phyloP scores from a whole-genome alignment of 2,329 filamentous ascomycete species.

The Chaetothyriales sp. region DNA sequence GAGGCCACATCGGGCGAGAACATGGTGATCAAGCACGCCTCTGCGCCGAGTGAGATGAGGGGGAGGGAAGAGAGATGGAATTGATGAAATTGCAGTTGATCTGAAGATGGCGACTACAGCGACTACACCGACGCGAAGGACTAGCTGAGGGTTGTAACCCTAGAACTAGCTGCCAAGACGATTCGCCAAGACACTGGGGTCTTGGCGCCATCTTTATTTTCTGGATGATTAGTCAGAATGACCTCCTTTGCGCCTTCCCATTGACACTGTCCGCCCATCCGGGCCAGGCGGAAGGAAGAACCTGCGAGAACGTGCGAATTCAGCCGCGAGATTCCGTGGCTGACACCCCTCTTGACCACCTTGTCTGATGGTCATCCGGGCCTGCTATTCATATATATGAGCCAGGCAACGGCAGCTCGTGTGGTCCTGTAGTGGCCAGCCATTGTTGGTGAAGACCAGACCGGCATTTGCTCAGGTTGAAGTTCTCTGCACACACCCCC shows the following conservation, averaged over 20 bases:
- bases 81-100: background rate
- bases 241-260: background rate
- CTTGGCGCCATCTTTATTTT: background rate
- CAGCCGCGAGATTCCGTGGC: background rate
- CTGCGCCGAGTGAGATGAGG: background rate
- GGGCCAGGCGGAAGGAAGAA: background rate
- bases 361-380: background rate
- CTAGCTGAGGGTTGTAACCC: background rate
- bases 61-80: background rate
- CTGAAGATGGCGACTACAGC: no score
- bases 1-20: constrained; percentile 16
- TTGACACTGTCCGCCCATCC: no score
- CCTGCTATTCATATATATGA: background rate
- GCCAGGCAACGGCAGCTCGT: no score
- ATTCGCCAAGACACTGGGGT: background rate
- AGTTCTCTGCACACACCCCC: no score
- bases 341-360: background rate
- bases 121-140: background rate
- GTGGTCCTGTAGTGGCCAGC: no score
- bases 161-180: background rate
- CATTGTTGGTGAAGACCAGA: background rate
- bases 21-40: constrained; percentile 8
- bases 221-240: background rate
- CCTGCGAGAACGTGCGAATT: background rate
- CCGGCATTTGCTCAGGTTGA: background rate